Conservation (phyloP, 768 basidiomycete species). For the Psilocybe tampanensis region DNA sequence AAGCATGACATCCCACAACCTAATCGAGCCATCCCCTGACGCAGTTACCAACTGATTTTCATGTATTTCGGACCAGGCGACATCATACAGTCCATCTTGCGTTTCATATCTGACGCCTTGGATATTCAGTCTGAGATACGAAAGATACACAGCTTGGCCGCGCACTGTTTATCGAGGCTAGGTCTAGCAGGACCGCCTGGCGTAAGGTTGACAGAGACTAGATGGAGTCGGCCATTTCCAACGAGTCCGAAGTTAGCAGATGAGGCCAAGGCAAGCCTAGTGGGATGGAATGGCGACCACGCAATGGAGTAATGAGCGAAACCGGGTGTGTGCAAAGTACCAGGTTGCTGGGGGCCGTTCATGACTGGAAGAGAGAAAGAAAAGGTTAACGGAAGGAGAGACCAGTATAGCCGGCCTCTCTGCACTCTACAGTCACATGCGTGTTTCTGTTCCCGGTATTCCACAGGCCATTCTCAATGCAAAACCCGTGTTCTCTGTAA, state of each 20-base stretch:
- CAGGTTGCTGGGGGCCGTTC: conserved; percentile 44
- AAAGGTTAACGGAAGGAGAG: background rate
- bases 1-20: conserved; percentile 87
- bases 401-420: conserved; percentile 19
- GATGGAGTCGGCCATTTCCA: conserved; percentile 89
- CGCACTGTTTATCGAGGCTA: conserved; percentile 71
- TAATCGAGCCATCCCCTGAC: conserved; percentile 91
- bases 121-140: conserved; percentile 20
- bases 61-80: conserved; percentile 95
- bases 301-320: conserved; percentile 82
- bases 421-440: conserved; percentile 57
- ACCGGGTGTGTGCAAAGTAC: conserved; percentile 70
- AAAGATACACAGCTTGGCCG: conserved; percentile 53
- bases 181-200: conserved; percentile 46
- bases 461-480: conserved; percentile 61
- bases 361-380: conserved; percentile 22
- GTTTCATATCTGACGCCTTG: conserved; percentile 34
- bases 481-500: conserved; percentile 33
- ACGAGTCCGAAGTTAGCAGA: conserved; percentile 94
- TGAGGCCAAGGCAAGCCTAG: conserved; percentile 76
- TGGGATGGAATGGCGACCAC: conserved; percentile 86
- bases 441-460: conserved; percentile 76
- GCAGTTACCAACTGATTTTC: conserved; percentile 91
- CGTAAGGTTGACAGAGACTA: conserved; percentile 54
- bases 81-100: conserved; percentile 31